Percentiles rank a stretch among this genome's conserved stretches.
Conservation (phyloP, 768 basidiomycete species). For the Trametes sanguinea region DNA sequence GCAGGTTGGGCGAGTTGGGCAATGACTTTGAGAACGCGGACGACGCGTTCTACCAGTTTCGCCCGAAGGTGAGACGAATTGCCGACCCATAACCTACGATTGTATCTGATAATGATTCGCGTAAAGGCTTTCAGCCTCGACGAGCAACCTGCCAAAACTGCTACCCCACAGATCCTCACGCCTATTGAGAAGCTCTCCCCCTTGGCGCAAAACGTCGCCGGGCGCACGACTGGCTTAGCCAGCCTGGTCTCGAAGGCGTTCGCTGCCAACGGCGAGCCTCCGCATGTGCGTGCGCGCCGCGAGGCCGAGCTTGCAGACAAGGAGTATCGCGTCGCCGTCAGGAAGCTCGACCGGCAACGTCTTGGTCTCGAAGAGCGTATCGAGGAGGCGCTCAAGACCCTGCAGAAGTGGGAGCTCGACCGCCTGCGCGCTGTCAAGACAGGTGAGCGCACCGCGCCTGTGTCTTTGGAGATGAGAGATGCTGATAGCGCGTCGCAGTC, state of each 20-base stretch:
- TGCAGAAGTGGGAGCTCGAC: conserved; percentile 87
- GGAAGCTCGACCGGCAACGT: conserved; percentile 80
- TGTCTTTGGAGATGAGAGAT: neutral
- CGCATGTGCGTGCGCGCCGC: conserved; percentile 65
- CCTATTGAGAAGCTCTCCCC: conserved; percentile 39
- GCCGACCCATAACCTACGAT: neutral
- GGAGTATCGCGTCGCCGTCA: conserved; percentile 75
- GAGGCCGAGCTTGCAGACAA: conserved; percentile 85
- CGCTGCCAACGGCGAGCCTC: conserved; percentile 57
- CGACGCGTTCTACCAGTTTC: conserved; percentile 83
- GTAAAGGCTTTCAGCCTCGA: conserved; percentile 62
- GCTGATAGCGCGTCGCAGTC: conserved; percentile 43
- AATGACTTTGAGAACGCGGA: conserved; percentile 78
- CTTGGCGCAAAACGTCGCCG: conserved; percentile 59
- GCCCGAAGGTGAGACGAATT: conserved; percentile 61
- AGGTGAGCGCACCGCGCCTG: conserved; percentile 42
- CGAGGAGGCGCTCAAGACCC: conserved; percentile 75
- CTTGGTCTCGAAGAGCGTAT: conserved; percentile 83
- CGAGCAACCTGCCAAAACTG: conserved; percentile 33
- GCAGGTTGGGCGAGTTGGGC: conserved; percentile 81
- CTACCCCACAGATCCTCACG: conserved; percentile 27
- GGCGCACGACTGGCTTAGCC: conserved; percentile 69
- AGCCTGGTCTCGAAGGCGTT: conserved; percentile 75
- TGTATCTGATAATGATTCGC: neutral
- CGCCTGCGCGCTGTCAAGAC: conserved; percentile 83